These are phyloP conservation scores for Leptodontidium sp. DNA, from an alignment of 2,329 filamentous ascomycete species.

Conservation along the genomic window DNA sequence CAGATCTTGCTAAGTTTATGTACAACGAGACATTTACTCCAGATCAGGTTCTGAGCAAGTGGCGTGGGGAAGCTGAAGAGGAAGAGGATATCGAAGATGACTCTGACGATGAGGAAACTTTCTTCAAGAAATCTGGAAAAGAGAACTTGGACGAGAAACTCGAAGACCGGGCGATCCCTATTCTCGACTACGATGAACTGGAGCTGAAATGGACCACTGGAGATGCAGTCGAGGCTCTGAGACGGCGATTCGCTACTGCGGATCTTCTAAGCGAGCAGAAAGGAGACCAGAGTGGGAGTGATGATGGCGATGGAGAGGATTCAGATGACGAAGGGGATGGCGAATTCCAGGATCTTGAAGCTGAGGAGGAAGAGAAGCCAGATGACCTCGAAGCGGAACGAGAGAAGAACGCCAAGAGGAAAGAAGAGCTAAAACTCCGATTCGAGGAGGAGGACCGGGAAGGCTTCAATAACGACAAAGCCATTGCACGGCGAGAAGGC, in stretches of 20 bases:
- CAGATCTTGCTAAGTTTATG: constrained; percentile 85
- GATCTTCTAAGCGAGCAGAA: constrained; percentile 66
- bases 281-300: constrained; percentile 56
- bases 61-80: constrained; percentile 73
- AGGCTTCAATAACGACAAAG: constrained; percentile 90
- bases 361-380: constrained; percentile 67
- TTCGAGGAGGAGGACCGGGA: constrained; percentile 99
- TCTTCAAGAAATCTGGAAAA: constrained; percentile 70
- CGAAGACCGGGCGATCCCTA: constrained; percentile 82
- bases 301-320: constrained; percentile 56
- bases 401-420: constrained; percentile 86
- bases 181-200: constrained; percentile 81
- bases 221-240: constrained; percentile 78
- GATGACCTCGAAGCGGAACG: constrained; percentile 81
- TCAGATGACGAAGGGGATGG: constrained; percentile 78
- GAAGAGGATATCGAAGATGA: constrained; percentile 65
- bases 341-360: constrained; percentile 86
- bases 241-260: constrained; percentile 77
- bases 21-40: constrained; percentile 85
- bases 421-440: constrained; percentile 91
- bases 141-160: constrained; percentile 73
- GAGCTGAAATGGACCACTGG: constrained; percentile 86
- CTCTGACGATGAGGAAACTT: constrained; percentile 64
- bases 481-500: constrained; percentile 74
- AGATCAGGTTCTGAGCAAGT: constrained; percentile 77